Evolutionary conservation across 495 filamentous ascomycete genomes (phyloP).

Genomic region (Baudoinia panamericana): DNA sequence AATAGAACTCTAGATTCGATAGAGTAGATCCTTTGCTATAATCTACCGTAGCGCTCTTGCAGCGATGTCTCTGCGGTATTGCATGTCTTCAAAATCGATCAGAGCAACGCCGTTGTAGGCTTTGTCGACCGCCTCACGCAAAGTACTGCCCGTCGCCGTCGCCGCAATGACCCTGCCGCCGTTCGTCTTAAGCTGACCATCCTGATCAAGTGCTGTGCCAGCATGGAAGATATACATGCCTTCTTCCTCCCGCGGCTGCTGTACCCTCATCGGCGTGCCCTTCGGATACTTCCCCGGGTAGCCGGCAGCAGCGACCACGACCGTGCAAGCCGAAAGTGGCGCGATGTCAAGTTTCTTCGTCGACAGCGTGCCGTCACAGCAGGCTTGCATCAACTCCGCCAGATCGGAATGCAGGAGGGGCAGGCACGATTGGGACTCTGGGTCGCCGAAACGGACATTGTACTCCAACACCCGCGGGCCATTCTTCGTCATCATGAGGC

Average conservation of each 20-base stretch:
- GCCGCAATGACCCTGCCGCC: conserved; percentile 89
- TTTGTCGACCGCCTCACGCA: conserved; percentile 68
- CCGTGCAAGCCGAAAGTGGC: conserved; percentile 63
- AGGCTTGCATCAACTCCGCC: conserved; percentile 81
- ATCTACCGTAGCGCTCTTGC: conserved; percentile 21
- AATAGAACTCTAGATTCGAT: too few relatives aligned
- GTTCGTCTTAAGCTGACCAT: conserved; percentile 53
- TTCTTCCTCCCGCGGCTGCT: conserved; percentile 31
- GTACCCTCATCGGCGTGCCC: conserved; percentile 57
- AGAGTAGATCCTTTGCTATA: too few relatives aligned
- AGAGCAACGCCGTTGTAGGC: conserved; percentile 68
- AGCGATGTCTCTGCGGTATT: conserved; percentile 86
- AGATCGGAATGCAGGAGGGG: conserved; percentile 80
- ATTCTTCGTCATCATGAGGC: conserved; percentile 81
- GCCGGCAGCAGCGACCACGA: conserved; percentile 87
- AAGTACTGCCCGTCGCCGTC: conserved; percentile 57
- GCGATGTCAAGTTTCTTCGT: conserved; percentile 54
- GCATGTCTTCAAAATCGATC: conserved; percentile 81
- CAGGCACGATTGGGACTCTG: conserved; percentile 86
- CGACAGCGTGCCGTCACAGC: conserved; percentile 61
- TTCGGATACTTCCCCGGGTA: conserved; percentile 85
- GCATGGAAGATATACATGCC: conserved; percentile 73
- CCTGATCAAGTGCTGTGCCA: conserved; percentile 52
- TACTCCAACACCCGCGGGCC: conserved; percentile 90
- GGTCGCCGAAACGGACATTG: conserved; percentile 93